These are phyloP conservation scores for Scolecobasidium constrictum DNA, from an alignment of 2,329 filamentous ascomycete genomes.

Conservation along the genomic window DNA sequence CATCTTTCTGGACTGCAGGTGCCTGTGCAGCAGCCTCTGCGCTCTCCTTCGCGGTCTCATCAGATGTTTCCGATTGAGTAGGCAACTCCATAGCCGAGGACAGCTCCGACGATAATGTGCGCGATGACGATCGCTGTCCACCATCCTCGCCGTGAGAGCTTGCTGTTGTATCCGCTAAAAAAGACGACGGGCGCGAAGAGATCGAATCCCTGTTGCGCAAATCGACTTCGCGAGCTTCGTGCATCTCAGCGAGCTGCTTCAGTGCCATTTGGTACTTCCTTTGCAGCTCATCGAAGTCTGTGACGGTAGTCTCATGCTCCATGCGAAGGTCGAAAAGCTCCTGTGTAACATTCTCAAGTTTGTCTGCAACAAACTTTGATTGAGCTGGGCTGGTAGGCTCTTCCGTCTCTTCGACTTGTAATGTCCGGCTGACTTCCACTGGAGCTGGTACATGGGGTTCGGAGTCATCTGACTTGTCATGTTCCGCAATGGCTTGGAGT, in stretches of 20 bases:
- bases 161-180: slow-evolving; percentile 68
- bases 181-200: slow-evolving; percentile 63
- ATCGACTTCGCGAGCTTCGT: slow-evolving; percentile 73
- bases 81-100: slow-evolving; percentile 71
- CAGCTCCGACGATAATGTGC: slow-evolving; percentile 87
- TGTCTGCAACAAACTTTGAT: slow-evolving; percentile 77
- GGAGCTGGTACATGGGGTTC: slow-evolving; percentile 9
- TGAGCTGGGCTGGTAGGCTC: slow-evolving; percentile 63
- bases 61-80: slow-evolving; percentile 30
- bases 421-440: neutral
- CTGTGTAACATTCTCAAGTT: slow-evolving; percentile 81
- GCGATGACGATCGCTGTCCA: slow-evolving; percentile 66
- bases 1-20: slow-evolving; percentile 15
- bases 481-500: slow-evolving; percentile 6
- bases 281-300: slow-evolving; percentile 70
- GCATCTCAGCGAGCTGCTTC: slow-evolving; percentile 68
- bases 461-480: slow-evolving; percentile 7
- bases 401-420: slow-evolving; percentile 21
- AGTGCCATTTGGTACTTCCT: slow-evolving; percentile 87
- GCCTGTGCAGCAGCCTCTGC: slow-evolving; percentile 15
- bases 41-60: slow-evolving; percentile 34
- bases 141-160: slow-evolving; percentile 53
- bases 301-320: slow-evolving; percentile 76
- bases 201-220: slow-evolving; percentile 23
- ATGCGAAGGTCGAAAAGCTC: slow-evolving; percentile 84